Conservation (phyloP, 139 green algal genomes). For the Chlamydomonas sphaeroides region DNA sequence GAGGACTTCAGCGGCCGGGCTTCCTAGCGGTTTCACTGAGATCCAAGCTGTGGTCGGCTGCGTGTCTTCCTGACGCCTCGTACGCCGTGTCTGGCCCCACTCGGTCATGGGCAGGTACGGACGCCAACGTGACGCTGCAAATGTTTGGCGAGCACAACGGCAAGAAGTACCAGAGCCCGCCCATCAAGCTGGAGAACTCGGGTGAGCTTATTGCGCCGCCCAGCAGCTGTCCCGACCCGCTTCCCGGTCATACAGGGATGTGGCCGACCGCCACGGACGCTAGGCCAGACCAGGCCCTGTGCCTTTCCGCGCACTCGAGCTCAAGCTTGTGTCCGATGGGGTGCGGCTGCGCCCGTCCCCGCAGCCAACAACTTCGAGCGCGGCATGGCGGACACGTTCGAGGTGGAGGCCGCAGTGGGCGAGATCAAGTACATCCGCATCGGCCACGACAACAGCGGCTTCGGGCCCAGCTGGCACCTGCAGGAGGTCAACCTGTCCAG, state of each 20-base stretch:
- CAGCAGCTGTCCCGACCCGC: no score
- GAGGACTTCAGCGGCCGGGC: no score
- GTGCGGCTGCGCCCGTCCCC: background rate
- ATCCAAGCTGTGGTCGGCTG: no score
- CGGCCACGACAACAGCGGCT: slow-evolving; percentile 60
- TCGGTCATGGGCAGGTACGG: slow-evolving; percentile 54
- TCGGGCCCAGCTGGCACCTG: slow-evolving; percentile 56
- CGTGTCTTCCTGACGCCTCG: no score
- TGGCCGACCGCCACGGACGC: no score
- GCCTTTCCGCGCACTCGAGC: no score
- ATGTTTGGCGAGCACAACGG: slow-evolving; percentile 46
- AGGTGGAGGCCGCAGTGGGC: slow-evolving; percentile 43
- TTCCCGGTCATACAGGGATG: no score
- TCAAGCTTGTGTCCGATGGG: background rate
- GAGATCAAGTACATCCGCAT: slow-evolving; percentile 64
- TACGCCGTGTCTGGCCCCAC: no score
- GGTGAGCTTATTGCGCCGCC: no score
- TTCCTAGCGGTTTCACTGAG: no score
- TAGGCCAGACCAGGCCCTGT: no score
- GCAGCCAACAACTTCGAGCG: slow-evolving; percentile 65
- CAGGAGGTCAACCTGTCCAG: slow-evolving; percentile 55
- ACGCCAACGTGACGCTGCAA: slow-evolving; percentile 56
- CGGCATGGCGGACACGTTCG: slow-evolving; percentile 42
- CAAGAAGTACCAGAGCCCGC: slow-evolving; percentile 37
- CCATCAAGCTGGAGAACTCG: slow-evolving; percentile 27